Evolutionary conservation across 2,329 filamentous ascomycete genomes (phyloP).

Genomic region (Trichoderma asperellum): DNA sequence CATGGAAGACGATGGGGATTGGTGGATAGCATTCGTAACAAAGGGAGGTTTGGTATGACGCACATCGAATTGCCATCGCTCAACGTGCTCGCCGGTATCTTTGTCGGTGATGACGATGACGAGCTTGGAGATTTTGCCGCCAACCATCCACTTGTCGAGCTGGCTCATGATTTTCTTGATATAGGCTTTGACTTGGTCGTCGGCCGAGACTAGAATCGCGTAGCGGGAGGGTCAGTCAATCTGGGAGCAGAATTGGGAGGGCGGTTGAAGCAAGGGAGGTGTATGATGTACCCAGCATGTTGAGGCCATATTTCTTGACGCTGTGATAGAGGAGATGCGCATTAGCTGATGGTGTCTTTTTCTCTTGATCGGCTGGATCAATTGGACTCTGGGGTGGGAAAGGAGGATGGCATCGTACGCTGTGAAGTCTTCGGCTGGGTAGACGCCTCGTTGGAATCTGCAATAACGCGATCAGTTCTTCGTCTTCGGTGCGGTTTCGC

Average conservation of each 20-base stretch:
- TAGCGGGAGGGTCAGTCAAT: not conserved
- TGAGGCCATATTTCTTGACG: slow-evolving; percentile 99
- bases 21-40: too few relatives aligned
- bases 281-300: slow-evolving; percentile 74
- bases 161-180: slow-evolving; percentile 99
- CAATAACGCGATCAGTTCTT: slow-evolving; percentile 5
- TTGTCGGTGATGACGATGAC: slow-evolving; percentile 97
- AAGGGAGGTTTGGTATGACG: slow-evolving; percentile 29
- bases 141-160: slow-evolving; percentile 96
- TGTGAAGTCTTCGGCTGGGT: slow-evolving; percentile 95
- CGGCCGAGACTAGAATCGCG: slow-evolving; percentile 70
- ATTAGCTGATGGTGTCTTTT: not conserved
- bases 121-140: slow-evolving; percentile 94
- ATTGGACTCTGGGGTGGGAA: not conserved
- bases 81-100: slow-evolving; percentile 93
- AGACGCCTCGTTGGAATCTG: slow-evolving; percentile 82
- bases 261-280: not conserved
- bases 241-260: not conserved
- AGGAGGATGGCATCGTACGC: slow-evolving; percentile 66
- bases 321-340: slow-evolving; percentile 31
- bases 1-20: not conserved
- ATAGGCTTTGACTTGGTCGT: slow-evolving; percentile 98
- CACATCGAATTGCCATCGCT: slow-evolving; percentile 98
- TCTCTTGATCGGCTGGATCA: not conserved
- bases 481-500: not conserved